Evolutionary conservation across 495 filamentous ascomycete species (phyloP), one percentile per base, ranked within the genome.

Genomic region (Neurospora sp.): DNA sequence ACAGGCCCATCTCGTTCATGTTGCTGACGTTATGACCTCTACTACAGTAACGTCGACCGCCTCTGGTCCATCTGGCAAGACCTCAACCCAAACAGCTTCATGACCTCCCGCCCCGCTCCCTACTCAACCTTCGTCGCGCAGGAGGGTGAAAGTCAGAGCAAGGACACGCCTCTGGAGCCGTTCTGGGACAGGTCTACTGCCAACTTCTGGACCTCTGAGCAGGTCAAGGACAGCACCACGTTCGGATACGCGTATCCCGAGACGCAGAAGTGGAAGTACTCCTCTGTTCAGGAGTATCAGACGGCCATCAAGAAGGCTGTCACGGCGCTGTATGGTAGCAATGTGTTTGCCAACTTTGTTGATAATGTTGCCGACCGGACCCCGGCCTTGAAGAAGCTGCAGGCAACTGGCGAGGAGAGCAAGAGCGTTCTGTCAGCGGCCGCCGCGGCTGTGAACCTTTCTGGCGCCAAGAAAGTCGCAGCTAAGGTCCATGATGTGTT

Each of bases 21-120:
- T 3, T 31, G n/a, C 46, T 16, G n/a, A 42, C 54, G 27, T n/a
- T 9, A 8, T 7, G 16, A n/a, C n/a, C n/a, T n/a, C n/a, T n/a
- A n/a, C 2, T n/a, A 6, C 27, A 79, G 76, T 69, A 80, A 81
- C 72, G 84, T 93, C 35, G 92, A 94, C 79, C 85, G 92, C 7
- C 78, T 88, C 71, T 90, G 89, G 77, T 86, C 91, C 4, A 87
- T 93, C 74, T 94, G 91, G 91, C 91, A 94, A 80, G 85, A 85
- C 4, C 79, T 92, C 40, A 86, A 93, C 77, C 90, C 89, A 4
- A 77, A 85, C 27, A 83, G 83, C 74, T 88, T 83, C 72, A 86
- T 92, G 27, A 78, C 82, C 11, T 84, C 89, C 18, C 77, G 84
- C 18, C 71, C 81, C 3, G 85, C 86, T 23, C 78, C 79, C 1